Percentiles rank a stretch among this genome's conserved stretches.
phyloP scores from a whole-genome alignment of 1,139 yeast species.

The Blastobotrys buckinghamii region DNA sequence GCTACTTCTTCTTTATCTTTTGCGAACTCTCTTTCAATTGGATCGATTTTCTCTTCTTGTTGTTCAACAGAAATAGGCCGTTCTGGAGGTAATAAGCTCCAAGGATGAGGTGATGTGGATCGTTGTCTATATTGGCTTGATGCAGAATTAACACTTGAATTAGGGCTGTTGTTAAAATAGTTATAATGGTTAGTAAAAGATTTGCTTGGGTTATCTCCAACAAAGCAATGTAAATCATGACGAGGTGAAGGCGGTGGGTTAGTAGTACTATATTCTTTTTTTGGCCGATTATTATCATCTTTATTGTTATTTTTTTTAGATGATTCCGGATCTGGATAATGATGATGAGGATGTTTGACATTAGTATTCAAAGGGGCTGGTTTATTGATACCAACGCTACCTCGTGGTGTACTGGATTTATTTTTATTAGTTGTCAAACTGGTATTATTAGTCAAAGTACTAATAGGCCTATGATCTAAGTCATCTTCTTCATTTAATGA shows the following conservation, averaged over 20 bases:
- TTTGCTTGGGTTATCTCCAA: neutral
- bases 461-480: neutral
- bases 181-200: neutral
- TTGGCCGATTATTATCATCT: neutral
- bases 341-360: neutral
- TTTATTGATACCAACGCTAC: neutral
- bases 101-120: constrained; percentile 6
- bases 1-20: neutral
- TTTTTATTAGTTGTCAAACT: neutral
- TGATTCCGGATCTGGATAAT: neutral
- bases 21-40: neutral
- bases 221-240: constrained; percentile 1
- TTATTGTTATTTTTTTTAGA: neutral
- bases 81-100: constrained; percentile 4
- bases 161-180: neutral
- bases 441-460: neutral
- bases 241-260: constrained; percentile 4
- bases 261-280: neutral
- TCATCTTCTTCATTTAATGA: neutral
- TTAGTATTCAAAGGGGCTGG: neutral
- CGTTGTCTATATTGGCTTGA: neutral
- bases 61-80: neutral
- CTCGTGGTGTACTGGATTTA: neutral
- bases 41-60: neutral
- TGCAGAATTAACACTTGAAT: neutral